Evolutionary conservation across 768 basidiomycete genomes (phyloP).

Genomic region (Daedalea quercina): DNA sequence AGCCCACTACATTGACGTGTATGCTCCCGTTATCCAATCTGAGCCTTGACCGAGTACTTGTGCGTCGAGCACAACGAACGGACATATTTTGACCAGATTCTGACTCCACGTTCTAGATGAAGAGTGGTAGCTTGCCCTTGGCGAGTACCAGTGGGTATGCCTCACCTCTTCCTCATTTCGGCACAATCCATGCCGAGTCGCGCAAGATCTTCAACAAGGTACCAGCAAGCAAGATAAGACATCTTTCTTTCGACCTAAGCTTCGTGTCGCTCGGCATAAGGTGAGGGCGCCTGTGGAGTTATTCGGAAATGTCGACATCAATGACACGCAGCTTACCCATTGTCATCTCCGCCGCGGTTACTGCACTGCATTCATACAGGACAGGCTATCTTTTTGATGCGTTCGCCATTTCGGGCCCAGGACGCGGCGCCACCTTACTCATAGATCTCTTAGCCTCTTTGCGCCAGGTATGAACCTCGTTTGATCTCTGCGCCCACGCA

Average conservation of each 20-base stretch:
- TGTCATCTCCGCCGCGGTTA: too few species aligned
- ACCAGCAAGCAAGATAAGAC: slow-evolving; percentile 8
- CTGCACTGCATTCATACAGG: slow-evolving; percentile 18
- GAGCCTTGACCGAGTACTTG: too few species aligned
- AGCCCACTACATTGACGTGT: too few species aligned
- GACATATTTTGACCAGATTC: too few species aligned
- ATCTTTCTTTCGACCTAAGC: slow-evolving; percentile 35
- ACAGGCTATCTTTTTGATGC: slow-evolving; percentile 46
- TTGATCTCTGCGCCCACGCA: neutral
- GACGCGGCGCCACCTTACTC: slow-evolving; percentile 28
- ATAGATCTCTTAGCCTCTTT: slow-evolving; percentile 31
- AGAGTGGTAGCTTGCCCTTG: too few species aligned
- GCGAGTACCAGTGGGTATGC: too few species aligned
- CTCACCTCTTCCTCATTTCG: too few species aligned
- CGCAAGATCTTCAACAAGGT: neutral
- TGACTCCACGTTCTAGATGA: too few species aligned
- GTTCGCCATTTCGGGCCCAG: slow-evolving; percentile 21
- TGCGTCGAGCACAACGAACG: too few species aligned
- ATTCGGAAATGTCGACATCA: slow-evolving; percentile 7
- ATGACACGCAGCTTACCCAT: neutral
- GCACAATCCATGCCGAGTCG: neutral
- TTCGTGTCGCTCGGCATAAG: slow-evolving; percentile 37
- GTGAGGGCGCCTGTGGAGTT: slow-evolving; percentile 18
- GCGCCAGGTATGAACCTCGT: slow-evolving; percentile 23
- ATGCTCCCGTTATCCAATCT: too few species aligned